phyloP scores from a whole-genome alignment of 257 asterid genomes.

The Penstemon davidsonii region DNA sequence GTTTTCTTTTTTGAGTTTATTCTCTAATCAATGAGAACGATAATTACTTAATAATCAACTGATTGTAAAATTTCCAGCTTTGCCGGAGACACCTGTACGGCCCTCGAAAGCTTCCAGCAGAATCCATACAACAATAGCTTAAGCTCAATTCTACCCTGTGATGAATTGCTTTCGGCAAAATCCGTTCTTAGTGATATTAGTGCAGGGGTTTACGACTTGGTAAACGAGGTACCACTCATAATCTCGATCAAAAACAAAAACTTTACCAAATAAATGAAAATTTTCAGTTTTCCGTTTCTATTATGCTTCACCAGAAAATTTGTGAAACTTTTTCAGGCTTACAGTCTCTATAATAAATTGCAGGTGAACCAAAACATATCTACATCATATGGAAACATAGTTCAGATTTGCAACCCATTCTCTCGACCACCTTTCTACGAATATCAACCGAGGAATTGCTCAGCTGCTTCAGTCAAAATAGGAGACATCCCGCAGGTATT shows the following conservation, averaged over 20 bases:
- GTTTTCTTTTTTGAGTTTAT: conserved; percentile 5
- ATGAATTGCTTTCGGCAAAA: conserved; percentile 59
- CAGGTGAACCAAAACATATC: conserved; percentile 78
- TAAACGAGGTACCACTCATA: conserved; percentile 44
- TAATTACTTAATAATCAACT: not conserved
- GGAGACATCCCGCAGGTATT: conserved; percentile 66
- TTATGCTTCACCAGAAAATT: too few species aligned
- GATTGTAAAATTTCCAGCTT: conserved; percentile 43
- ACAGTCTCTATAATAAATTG: not conserved
- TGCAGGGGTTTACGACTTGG: conserved; percentile 54
- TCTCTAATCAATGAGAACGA: not conserved
- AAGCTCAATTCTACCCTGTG: conserved; percentile 83
- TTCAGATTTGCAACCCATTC: conserved; percentile 89
- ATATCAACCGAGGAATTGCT: conserved; percentile 58
- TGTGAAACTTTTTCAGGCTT: too few species aligned
- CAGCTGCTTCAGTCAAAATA: conserved; percentile 47
- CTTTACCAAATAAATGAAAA: too few species aligned
- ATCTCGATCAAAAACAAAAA: too few species aligned
- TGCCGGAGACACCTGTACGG: conserved; percentile 74
- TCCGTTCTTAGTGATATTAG: conserved; percentile 52
- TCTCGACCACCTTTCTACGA: conserved; percentile 64
- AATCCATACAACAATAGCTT: conserved; percentile 82
- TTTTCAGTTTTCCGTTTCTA: too few species aligned
- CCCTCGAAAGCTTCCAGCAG: conserved; percentile 62
- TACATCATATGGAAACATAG: conserved; percentile 47